Evolutionary conservation across 2,329 filamentous ascomycete species (phyloP).

Genomic region (Sclerotinia borealis): DNA sequence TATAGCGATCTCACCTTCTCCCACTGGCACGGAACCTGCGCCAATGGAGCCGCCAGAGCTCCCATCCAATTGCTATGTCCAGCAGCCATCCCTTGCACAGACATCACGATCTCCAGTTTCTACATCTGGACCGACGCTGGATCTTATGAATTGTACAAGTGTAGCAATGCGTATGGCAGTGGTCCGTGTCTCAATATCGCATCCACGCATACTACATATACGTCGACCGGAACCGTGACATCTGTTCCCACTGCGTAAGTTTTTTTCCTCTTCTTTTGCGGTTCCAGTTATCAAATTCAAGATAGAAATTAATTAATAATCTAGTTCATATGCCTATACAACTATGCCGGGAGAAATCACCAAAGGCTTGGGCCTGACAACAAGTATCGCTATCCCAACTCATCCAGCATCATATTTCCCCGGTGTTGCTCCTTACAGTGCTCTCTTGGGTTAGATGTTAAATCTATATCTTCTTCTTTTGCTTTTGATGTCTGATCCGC

Average conservation of each 20-base stretch:
- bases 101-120: slow-evolving; percentile 45
- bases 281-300: too few relatives aligned
- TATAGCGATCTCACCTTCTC: slow-evolving; percentile 46
- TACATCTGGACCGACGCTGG: slow-evolving; percentile 47
- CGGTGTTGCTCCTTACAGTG: slow-evolving; percentile 16
- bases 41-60: slow-evolving; percentile 37
- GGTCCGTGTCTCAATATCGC: slow-evolving; percentile 40
- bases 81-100: slow-evolving; percentile 44
- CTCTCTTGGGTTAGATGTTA: slow-evolving; percentile 15
- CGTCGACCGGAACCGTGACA: slow-evolving; percentile 11
- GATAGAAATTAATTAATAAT: neutral
- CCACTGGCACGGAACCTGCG: slow-evolving; percentile 51
- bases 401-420: slow-evolving; percentile 19
- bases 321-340: slow-evolving; percentile 16
- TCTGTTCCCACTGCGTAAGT: slow-evolving; percentile 15
- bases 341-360: slow-evolving; percentile 24
- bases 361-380: slow-evolving; percentile 17
- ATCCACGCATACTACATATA: slow-evolving; percentile 15
- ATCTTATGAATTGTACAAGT: slow-evolving; percentile 38
- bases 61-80: slow-evolving; percentile 50
- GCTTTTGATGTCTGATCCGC: neutral
- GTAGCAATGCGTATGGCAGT: slow-evolving; percentile 43
- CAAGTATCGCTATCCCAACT: slow-evolving; percentile 22
- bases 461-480: too few relatives aligned
- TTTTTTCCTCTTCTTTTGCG: neutral